Base-by-base conservation (phyloP, 2,329 filamentous ascomycete species). In the Cladosporium sp. region DNA sequence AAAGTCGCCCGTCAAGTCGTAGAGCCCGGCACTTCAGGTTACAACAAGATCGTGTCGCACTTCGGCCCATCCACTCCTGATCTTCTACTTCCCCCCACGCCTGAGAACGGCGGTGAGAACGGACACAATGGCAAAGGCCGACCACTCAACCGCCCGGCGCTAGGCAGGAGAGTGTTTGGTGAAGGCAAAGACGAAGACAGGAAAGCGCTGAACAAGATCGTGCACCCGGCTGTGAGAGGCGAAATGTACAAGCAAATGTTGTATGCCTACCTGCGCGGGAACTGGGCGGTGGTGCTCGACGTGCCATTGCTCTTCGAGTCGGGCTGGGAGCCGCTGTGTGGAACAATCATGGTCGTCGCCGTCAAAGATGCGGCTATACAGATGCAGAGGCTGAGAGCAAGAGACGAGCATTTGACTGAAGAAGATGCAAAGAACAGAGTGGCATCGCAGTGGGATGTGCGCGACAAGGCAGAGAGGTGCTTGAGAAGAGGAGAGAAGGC, bases 261-360 rank as follows among this genome's bases (percentile, higher is more conserved):
- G n/a, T 81, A 83, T 67, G 87, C 86, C 71, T 97, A 97, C 74
- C 64, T 95, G 16, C 79, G 79, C 1, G 94, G 95, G 0, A 77
- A 88, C 75, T 95, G 94, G 92, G 93, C 93, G 0, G 92, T 97
- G 4, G 90, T 99, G 39, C 83, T 98, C 18, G 95, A 99, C 75
- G 89, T 99, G 10, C 95, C 95, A 60, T 81, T 99, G 63, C 84
- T 99, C 49, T 97, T 97, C 72, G 95, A 99, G 82, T 90, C 88
- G 71, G 88, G 88, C 2, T 88, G 97, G 78, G 95, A 99, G 77
- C 82, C 88, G 48, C 86, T 96, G 70, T 97, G 93, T 75, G 93
- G 93, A 4, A 89, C 88, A 0, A 90, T 96, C 18, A 79, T 97
- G 67, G 93, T 99, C 0, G 94, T 98, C 1, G 93, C 90, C 0